Evolutionary conservation across 441 rosid species (phyloP).

Genomic region (Isatis lusitanica): DNA sequence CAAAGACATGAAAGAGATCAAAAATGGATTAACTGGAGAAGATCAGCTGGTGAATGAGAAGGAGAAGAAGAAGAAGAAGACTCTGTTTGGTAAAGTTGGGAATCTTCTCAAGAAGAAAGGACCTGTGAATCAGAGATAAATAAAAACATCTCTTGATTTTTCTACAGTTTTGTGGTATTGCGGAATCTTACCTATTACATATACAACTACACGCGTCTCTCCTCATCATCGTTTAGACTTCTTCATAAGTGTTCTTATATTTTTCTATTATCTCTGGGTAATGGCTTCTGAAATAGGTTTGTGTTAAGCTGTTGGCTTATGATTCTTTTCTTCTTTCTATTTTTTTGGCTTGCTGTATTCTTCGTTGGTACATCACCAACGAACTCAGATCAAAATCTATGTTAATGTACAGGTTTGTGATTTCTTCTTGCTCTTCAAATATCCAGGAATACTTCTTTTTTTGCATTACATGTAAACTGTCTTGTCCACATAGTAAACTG

Average conservation of each 20-base stretch:
- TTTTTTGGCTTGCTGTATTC: background rate
- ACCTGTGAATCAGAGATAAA: constrained; percentile 24
- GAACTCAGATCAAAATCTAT: constrained; percentile 1
- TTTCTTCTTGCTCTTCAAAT: background rate
- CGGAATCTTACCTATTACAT: constrained; percentile 2
- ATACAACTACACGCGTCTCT: background rate
- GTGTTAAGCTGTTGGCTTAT: constrained; percentile 11
- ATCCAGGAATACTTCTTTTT: background rate
- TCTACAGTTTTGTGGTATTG: constrained; percentile 9
- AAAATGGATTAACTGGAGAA: constrained; percentile 44
- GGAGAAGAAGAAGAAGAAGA: constrained; percentile 53
- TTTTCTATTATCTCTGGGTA: background rate
- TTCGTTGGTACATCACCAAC: background rate
- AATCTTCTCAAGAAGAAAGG: constrained; percentile 87
- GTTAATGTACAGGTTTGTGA: background rate
- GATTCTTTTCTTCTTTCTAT: constrained; percentile 24
- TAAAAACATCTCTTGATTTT: constrained; percentile 5
- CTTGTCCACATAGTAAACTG: too few species aligned
- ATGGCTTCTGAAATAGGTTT: constrained; percentile 21
- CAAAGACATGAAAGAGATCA: constrained; percentile 1
- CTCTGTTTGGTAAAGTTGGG: constrained; percentile 80
- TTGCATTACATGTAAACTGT: background rate
- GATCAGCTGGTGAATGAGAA: constrained; percentile 60
- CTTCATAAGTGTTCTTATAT: constrained; percentile 2
- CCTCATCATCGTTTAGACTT: constrained; percentile 1